Base-by-base conservation (phyloP, 176 grass and related monocot genomes). In the Miscanthus lutarioriparius region DNA sequence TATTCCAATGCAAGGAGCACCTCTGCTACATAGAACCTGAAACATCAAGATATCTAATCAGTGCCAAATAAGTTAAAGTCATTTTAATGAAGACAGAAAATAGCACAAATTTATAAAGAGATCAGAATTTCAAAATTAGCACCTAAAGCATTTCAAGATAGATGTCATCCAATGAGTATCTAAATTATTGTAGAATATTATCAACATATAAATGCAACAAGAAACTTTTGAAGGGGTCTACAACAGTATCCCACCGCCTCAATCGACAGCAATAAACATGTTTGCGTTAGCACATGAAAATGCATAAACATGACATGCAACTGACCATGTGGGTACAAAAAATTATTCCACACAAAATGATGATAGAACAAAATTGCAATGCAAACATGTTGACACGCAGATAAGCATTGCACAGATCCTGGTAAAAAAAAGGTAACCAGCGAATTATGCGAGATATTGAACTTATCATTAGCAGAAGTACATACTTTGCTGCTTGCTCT, bases 401-500 rank as follows among this genome's bases (percentile, higher is more conserved):
- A 67, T 9, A 37, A 44, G 39, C 53, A 48, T 58, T 4, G 47
- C 5, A 12, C 22, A 64, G 26, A 62, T 82, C 23, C 40, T 70
- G 75, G 33, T 79, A 76, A 53, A 33, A 27, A 25, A 78, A 84
- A 71, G 26, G 5, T 67, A 67, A 72, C 13, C 2, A 64, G 56
- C 10, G 49, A 41, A 36, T 7, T 30, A 84, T 5, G 10, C 1
- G 22, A 72, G 16, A 82, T 35, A 13, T 43, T 67, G 4, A 84
- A 83, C 1, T 70, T 59, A 83, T 45, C 13, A 10, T 48, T 47
- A 75, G 63, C 35, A 73, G 64, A 80, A 79, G 28, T 14, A 75
- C 89, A 65, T 94, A 97, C 94, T 97, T 97, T 69, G 86, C 91
- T 58, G 94, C 94, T 94, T 97, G 91, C 80, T 97, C 94, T 65